Base-by-base conservation (phyloP, 2,329 filamentous ascomycete genomes). In the Daldinia sp. region DNA sequence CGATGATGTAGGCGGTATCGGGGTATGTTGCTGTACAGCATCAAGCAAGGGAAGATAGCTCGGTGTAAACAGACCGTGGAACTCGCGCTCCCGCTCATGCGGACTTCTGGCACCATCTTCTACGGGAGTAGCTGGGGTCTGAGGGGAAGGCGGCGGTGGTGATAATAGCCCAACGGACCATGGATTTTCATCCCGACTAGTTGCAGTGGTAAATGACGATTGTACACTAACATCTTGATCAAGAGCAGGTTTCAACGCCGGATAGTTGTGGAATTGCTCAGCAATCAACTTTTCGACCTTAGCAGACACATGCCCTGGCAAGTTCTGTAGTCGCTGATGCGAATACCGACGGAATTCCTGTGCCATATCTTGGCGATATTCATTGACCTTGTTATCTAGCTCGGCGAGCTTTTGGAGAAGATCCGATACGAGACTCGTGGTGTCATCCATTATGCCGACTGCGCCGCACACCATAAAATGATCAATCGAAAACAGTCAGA, bases 11-110 rank as follows among this genome's bases (percentile, higher is more conserved):
- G 68, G 56, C 50, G 66, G 51, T 61, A 65, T 54, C 61, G 67
- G 47, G 66, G 63, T 68, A 64, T 47, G 69, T 63, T 72, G 71
- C 48, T 77, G 72, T 47, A 72, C 69, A 64, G 79, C 79, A 67
- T 88, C 87, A 56, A 90, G 81, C 57, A 90, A 78, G 43, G 87
- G 86, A 57, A 90, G 80, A 70, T 85, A 90, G 64, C 78, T 83
- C 25, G 87, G 87, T 32, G 83, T 88, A 71, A 90, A 89, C 61
- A 90, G 76, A 63, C 87, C 87, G 66, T 83, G 82, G 66, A 90
- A 83, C 68, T 88, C 86, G 71, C 78, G 77, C 68, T 89, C 85
- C 62, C 84, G 82, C 61, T 84, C 83, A 76, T 83, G 83, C 51
- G 81, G 80, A 70, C 79, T 81, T 67, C 77, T 71, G 50, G 77